phyloP scores from a whole-genome alignment of 1,284 basidiomycete species.

The Marasmius fiardii region DNA sequence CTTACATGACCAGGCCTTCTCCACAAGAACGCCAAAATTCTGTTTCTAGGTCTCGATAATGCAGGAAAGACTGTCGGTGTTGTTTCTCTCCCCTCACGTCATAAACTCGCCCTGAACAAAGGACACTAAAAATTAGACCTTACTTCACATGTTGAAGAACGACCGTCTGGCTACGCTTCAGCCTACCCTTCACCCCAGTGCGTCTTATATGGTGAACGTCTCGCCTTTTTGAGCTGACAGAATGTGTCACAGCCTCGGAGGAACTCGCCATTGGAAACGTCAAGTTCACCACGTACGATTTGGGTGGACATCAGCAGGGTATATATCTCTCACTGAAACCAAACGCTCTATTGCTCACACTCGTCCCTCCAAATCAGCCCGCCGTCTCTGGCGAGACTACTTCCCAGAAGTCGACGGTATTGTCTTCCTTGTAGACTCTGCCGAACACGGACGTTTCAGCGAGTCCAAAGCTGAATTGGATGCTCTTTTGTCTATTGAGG shows the following conservation, averaged over 20 bases:
- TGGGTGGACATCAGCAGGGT: constrained; percentile 98
- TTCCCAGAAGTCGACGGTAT: constrained; percentile 99
- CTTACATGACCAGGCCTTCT: constrained; percentile 65
- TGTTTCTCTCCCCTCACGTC: background rate
- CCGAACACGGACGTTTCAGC: constrained; percentile 93
- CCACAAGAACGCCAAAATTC: constrained; percentile 99
- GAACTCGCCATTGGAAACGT: constrained; percentile 98
- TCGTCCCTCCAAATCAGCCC: constrained; percentile 50
- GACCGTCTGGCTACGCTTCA: constrained; percentile 97
- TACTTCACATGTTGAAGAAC: constrained; percentile 99
- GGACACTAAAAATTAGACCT: constrained; percentile 71
- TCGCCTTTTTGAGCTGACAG: constrained; percentile 9
- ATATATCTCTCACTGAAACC: background rate
- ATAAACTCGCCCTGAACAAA: background rate
- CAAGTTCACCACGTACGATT: constrained; percentile 98
- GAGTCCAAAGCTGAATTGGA: constrained; percentile 98
- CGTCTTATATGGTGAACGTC: constrained; percentile 20
- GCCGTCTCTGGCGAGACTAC: constrained; percentile 99
- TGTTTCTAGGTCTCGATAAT: constrained; percentile 98
- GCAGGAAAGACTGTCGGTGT: constrained; percentile 94
- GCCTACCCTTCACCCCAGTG: constrained; percentile 99
- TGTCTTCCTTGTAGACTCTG: constrained; percentile 96
- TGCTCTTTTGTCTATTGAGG: constrained; percentile 91
- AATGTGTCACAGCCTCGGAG: constrained; percentile 83
- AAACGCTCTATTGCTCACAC: background rate